Base-by-base conservation (phyloP, 768 basidiomycete genomes). In the Tulasnella sp. region DNA sequence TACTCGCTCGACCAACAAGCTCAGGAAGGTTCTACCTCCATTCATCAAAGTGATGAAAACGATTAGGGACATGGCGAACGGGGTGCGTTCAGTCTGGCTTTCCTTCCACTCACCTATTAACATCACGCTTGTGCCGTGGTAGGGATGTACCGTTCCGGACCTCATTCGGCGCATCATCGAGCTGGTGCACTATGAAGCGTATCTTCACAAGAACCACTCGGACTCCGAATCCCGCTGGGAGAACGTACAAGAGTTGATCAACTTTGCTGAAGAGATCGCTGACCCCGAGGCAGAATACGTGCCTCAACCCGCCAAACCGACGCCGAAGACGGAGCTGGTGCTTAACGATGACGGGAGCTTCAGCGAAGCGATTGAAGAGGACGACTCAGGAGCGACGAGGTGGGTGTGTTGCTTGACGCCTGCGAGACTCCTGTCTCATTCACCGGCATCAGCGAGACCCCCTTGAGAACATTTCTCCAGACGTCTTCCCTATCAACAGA, bases 401-500 rank as follows among this genome's bases (percentile, higher is more conserved):
- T 69, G 5, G 3, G 46, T 69, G 64, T 69, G 12, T 34, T 22
- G 31, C 28, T 16, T 69, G n/a, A 69, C 11, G 31, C 64, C 12
- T 14, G 18, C 16, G 12, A 18, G 64, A 69, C 2, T 6, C 34
- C 12, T 69, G 64, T 16, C 28, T 69, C 34, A 69, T 37, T 37
- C 28, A 20, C 34, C 64, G 64, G 11, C 31, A 69, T 69, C 81
- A 89, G 89, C 69, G 86, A 86, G 41, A 93, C 92, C 0, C 92
- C 92, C 5, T 86, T 96, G 42, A 90, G 93, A 31, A 85, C 87
- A 72, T 95, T 95, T 85, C 86, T 96, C 31, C 92, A 95, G 84
- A 91, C 92, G 0, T 94, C 94, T 0, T 93, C 93, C 91, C 86
- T 97, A 37, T 93, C 93, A 2, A 94, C 94, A 0, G 94, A 95